These are phyloP conservation scores for Alternaria atra DNA, from an alignment of 2,329 filamentous ascomycete species.

Conservation along the genomic window DNA sequence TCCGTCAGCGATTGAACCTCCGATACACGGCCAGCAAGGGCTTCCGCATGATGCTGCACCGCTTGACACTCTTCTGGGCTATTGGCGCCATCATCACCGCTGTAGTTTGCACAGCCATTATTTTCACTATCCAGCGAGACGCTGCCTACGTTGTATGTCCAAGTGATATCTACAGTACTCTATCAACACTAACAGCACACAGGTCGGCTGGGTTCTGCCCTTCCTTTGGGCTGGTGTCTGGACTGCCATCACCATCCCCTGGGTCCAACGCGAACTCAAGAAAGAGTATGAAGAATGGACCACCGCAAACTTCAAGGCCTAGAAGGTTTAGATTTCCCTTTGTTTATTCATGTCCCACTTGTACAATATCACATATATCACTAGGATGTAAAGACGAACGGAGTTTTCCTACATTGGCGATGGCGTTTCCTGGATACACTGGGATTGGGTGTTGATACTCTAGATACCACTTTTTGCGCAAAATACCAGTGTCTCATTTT, in stretches of 20 bases:
- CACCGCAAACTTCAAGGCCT: constrained; percentile 50
- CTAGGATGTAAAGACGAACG: constrained; percentile 7
- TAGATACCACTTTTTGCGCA: constrained; percentile 21
- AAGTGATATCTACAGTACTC: not conserved
- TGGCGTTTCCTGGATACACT: constrained; percentile 14
- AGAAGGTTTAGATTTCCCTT: constrained; percentile 2
- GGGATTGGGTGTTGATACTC: not conserved
- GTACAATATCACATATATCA: constrained; percentile 9
- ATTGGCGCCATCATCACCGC: constrained; percentile 55
- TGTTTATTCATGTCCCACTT: not conserved
- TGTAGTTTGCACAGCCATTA: constrained; percentile 54
- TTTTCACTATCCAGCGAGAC: constrained; percentile 59
- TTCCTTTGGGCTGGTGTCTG: constrained; percentile 61
- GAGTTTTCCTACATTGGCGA: constrained; percentile 6
- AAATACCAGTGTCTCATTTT: constrained; percentile 3
- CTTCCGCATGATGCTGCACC: constrained; percentile 63
- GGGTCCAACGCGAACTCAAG: constrained; percentile 52
- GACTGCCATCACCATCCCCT: constrained; percentile 56
- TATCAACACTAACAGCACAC: constrained; percentile 20
- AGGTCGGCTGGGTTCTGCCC: constrained; percentile 59
- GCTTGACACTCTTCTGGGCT: constrained; percentile 63
- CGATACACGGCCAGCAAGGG: constrained; percentile 63
- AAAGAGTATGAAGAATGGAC: constrained; percentile 50
- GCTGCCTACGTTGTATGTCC: constrained; percentile 58
- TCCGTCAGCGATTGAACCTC: constrained; percentile 60